phyloP scores from a whole-genome alignment of 345 rosid genomes.

The Garcia nutans region DNA sequence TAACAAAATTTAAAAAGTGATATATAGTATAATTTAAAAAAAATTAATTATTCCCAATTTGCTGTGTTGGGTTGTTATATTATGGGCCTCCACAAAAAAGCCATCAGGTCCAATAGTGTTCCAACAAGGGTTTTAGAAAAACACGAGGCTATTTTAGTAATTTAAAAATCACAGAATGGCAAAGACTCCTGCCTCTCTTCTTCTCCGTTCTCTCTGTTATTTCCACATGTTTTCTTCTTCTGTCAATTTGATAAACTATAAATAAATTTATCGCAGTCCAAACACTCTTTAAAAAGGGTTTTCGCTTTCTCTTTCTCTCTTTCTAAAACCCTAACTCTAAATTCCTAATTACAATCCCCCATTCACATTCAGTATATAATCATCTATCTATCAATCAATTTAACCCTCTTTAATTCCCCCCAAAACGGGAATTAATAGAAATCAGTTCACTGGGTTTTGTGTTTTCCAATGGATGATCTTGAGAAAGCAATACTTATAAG shows the following conservation, averaged over 20 bases:
- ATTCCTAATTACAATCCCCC: background rate
- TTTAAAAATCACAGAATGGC: background rate
- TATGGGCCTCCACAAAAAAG: background rate
- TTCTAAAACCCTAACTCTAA: constrained; percentile 14
- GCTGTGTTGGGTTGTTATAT: too few species aligned
- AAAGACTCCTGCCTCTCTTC: background rate
- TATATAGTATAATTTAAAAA: too few species aligned
- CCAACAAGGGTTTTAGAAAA: background rate
- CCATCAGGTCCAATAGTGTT: background rate
- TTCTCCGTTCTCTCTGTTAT: background rate
- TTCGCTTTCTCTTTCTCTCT: background rate
- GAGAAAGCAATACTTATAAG: constrained; percentile 78
- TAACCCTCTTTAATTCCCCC: constrained; percentile 1
- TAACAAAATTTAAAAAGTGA: too few species aligned
- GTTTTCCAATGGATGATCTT: constrained; percentile 68
- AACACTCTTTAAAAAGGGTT: constrained; percentile 9
- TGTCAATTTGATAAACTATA: constrained; percentile 13
- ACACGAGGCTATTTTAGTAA: constrained; percentile 10
- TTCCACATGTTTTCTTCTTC: background rate
- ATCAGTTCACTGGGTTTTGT: constrained; percentile 21
- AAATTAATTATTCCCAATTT: background rate
- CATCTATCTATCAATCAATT: constrained; percentile 17
- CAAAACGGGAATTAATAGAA: background rate
- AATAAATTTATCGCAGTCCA: constrained; percentile 19
- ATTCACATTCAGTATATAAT: constrained; percentile 3